These are phyloP conservation scores for Talaromyces rugulosus DNA, from an alignment of 2,329 filamentous ascomycete genomes.

Conservation along the genomic window DNA sequence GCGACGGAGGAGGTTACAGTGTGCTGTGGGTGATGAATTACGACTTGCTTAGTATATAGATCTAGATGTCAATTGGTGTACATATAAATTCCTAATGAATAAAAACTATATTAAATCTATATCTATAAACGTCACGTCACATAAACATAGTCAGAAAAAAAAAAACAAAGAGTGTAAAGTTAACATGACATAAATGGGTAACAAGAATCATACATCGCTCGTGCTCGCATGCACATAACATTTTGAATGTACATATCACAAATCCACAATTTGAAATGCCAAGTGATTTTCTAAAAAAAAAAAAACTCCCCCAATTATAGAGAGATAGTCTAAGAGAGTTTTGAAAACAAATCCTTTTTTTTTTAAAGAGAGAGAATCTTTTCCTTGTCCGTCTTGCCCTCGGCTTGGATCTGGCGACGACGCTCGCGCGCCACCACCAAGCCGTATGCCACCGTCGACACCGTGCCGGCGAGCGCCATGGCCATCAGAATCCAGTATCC, in stretches of 20 bases:
- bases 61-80: not conserved
- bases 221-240: not conserved
- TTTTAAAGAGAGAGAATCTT: conserved; percentile 8
- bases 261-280: not conserved
- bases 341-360: not conserved
- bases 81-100: not conserved
- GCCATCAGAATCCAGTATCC: conserved; percentile 25
- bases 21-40: conserved; percentile 12
- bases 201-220: not conserved
- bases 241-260: not conserved
- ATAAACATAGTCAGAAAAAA: not conserved
- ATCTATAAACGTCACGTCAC: not conserved
- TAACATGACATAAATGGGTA: not conserved
- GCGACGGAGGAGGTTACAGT: conserved; percentile 12
- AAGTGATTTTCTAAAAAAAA: too few species aligned
- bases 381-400: conserved; percentile 9
- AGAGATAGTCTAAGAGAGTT: too few species aligned
- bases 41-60: not conserved
- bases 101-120: not conserved
- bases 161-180: not conserved
- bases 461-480: conserved; percentile 14
- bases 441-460: conserved; percentile 14
- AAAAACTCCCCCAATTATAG: too few species aligned
- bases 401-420: not conserved
- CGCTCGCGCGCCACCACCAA: conserved; percentile 12